Base-by-base conservation (phyloP, 257 asterid species). In the Capsicum pubescens region DNA sequence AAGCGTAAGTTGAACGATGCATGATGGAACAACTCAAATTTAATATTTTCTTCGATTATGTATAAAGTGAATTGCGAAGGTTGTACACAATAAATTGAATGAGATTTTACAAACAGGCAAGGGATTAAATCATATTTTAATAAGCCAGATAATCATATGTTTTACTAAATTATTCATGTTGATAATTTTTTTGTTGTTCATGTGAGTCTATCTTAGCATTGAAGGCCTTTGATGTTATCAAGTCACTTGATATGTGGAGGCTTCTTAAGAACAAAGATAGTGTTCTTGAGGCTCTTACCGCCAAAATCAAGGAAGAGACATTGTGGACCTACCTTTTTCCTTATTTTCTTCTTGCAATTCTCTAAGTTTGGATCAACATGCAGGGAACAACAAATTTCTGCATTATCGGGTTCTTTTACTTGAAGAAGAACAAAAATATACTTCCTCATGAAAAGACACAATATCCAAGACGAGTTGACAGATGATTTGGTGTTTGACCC, bases 251-350 rank as follows among this genome's bases (percentile, higher is more conserved):
- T 78, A 88, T 92, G 14, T 95, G 98, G 99, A 91, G 93, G 87
- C 87, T 95, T 78, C 92, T 95, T 2, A 88, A 89, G 66, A 83
- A 91, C 86, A 94, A 91, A 84, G 97, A 93, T 8, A 66, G 21
- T 11, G 94, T 92, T 58, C 95, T 95, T 4, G 95, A 86, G 71
- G 94, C 93, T 98, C 87, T 95, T 56, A 92, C 85, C 88, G 94
- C 89, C 50, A 94, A 93, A 88, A 88, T 95, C 35, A 94, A 95
- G 90, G 98, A 95, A 83, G 99, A 93, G 89, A 98, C 98, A 15
- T 87, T 95, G 82, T 87, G 98, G 86, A 95, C 99, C 72, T 95
- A 93, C 64, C 95, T 94, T 9, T 91, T 95, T 69, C 93, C 97
- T 26, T 26, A 0, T 95, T 93, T 82, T 89, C 97, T 0, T 85